These are phyloP conservation scores for Onygenales sp. DNA, from an alignment of 2,329 filamentous ascomycete species.

Conservation along the genomic window DNA sequence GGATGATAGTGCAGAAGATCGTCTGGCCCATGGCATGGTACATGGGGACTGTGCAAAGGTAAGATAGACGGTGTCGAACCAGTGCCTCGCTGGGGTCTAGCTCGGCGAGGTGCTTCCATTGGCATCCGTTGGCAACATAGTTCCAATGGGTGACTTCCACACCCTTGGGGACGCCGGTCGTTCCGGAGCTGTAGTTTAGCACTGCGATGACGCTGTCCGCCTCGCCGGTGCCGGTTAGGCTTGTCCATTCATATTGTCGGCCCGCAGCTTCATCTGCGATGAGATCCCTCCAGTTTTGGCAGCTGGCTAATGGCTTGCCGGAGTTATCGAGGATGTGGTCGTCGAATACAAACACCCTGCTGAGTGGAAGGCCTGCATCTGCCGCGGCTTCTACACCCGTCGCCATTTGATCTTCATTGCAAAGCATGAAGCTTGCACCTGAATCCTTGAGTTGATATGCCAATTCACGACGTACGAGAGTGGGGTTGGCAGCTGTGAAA, in stretches of 20 bases:
- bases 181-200: constrained; percentile 65
- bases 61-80: constrained; percentile 32
- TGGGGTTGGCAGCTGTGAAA: constrained; percentile 66
- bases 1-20: constrained; percentile 49
- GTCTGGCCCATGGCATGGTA: constrained; percentile 67
- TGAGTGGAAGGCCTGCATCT: constrained; percentile 43
- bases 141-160: constrained; percentile 72
- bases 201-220: constrained; percentile 44
- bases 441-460: constrained; percentile 66
- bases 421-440: constrained; percentile 56
- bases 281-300: constrained; percentile 54
- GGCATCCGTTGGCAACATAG: constrained; percentile 59
- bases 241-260: constrained; percentile 52
- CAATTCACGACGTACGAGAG: constrained; percentile 59
- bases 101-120: not conserved
- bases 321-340: constrained; percentile 33
- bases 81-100: constrained; percentile 40
- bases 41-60: constrained; percentile 59
- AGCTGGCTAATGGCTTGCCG: constrained; percentile 29
- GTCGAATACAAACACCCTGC: constrained; percentile 57
- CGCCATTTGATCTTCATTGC: constrained; percentile 48
- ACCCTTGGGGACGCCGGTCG: constrained; percentile 74
- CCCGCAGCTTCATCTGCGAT: constrained; percentile 44
- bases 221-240: constrained; percentile 17
- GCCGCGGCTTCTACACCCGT: constrained; percentile 57